phyloP scores from a whole-genome alignment of 164 flowering plant genomes.

The Amborella trichopoda region DNA sequence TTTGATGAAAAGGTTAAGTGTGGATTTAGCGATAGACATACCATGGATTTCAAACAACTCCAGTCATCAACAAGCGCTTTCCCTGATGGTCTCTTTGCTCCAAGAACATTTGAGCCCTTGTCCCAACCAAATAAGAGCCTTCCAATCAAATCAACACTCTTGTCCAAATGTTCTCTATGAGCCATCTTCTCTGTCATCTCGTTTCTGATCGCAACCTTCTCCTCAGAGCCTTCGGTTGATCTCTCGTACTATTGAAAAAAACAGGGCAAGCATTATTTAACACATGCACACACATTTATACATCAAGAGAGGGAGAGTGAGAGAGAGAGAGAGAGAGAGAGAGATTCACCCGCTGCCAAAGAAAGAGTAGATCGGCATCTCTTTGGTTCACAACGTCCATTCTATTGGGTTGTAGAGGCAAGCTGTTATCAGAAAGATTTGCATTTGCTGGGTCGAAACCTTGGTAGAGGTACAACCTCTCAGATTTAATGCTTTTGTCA shows the following conservation, averaged over 20 bases:
- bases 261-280: neutral
- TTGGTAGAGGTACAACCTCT: slow-evolving; percentile 64
- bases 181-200: slow-evolving; percentile 34
- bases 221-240: slow-evolving; percentile 19
- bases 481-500: slow-evolving; percentile 42
- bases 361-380: slow-evolving; percentile 74
- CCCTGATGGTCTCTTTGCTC: slow-evolving; percentile 28
- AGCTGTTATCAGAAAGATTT: slow-evolving; percentile 29
- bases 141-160: slow-evolving; percentile 53
- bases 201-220: slow-evolving; percentile 33
- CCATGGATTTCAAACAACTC: slow-evolving; percentile 75
- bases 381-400: slow-evolving; percentile 72
- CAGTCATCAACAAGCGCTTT: slow-evolving; percentile 73
- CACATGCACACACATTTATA: neutral
- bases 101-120: slow-evolving; percentile 28
- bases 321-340: neutral
- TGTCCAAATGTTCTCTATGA: slow-evolving; percentile 63
- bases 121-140: slow-evolving; percentile 43
- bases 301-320: neutral
- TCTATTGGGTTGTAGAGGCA: neutral
- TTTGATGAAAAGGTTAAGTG: too few species aligned
- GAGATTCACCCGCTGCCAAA: slow-evolving; percentile 56
- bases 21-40: too few species aligned
- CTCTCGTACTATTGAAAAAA: slow-evolving; percentile 31
- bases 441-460: slow-evolving; percentile 62